phyloP scores from a whole-genome alignment of 768 basidiomycete genomes.

The Sporobolomyces phaffii region DNA sequence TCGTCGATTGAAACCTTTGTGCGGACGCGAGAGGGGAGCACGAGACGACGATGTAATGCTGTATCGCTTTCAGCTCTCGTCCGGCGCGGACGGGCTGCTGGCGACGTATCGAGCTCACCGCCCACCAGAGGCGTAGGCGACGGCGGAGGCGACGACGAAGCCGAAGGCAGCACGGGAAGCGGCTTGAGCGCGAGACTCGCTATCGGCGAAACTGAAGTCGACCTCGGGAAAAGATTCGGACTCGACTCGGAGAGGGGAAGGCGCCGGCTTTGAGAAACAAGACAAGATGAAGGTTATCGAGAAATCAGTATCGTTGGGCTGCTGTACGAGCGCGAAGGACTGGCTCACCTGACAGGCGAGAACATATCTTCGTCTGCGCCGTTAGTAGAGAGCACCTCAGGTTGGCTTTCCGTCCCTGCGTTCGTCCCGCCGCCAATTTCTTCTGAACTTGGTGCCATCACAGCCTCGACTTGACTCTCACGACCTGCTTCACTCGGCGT shows the following conservation, averaged over 20 bases:
- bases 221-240: background rate
- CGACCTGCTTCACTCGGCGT: background rate
- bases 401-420: too few species aligned
- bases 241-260: too few species aligned
- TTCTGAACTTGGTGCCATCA: background rate
- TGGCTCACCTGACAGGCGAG: background rate
- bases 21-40: background rate
- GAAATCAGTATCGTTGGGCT: too few species aligned
- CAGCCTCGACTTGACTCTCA: background rate
- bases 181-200: background rate
- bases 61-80: too few species aligned
- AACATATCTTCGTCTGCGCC: background rate
- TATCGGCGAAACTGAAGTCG: background rate
- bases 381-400: background rate
- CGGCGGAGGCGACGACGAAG: background rate
- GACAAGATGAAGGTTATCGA: too few species aligned
- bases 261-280: too few species aligned
- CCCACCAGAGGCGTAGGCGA: background rate
- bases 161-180: background rate
- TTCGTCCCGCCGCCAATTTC: background rate
- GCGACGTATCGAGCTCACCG: too few species aligned
- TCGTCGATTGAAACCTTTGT: conserved; percentile 4
- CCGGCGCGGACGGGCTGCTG: too few species aligned
- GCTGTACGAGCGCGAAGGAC: too few species aligned
- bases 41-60: background rate